A percentile compares a stretch with the other conserved stretches of the same genome.
Evolutionary conservation across 768 basidiomycete species (phyloP).

Genomic region (Xerocomus brunneocitrinus): DNA sequence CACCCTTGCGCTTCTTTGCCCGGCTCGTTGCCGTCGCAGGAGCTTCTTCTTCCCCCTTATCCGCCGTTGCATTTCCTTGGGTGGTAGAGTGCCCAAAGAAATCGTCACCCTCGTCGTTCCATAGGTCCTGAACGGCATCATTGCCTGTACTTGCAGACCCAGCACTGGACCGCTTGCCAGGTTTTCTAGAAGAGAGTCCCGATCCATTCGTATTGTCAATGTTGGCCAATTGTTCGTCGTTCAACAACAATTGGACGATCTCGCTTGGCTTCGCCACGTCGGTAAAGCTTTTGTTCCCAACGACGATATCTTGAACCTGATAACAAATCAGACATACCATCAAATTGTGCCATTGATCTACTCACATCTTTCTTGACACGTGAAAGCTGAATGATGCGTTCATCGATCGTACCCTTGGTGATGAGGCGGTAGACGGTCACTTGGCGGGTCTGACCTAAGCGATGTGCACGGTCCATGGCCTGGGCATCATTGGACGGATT

Average conservation of each 20-base stretch:
- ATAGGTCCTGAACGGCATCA: conserved; percentile 54
- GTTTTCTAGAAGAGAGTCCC: conserved; percentile 33
- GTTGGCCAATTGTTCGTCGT: conserved; percentile 87
- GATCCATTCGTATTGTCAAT: conserved; percentile 47
- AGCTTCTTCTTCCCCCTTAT: conserved; percentile 31
- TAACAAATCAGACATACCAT: conserved; percentile 1
- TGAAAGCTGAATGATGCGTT: conserved; percentile 94
- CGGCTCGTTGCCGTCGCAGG: conserved; percentile 20
- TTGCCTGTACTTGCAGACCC: conserved; percentile 32
- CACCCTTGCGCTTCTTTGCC: conserved; percentile 34
- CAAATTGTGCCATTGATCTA: background rate
- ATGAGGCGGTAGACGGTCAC: conserved; percentile 95
- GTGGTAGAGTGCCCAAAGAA: conserved; percentile 65
- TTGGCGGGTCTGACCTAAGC: conserved; percentile 93
- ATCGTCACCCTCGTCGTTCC: conserved; percentile 85
- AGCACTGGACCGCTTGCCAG: conserved; percentile 33
- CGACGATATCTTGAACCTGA: conserved; percentile 98
- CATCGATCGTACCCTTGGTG: conserved; percentile 91
- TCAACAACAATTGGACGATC: conserved; percentile 90
- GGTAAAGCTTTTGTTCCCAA: conserved; percentile 92
- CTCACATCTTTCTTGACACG: conserved; percentile 94
- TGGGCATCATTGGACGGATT: conserved; percentile 98
- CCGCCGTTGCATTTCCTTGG: conserved; percentile 15
- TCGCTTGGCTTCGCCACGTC: conserved; percentile 94
- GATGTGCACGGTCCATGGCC: conserved; percentile 97